These are phyloP conservation scores for Oxytropis ochrocephala DNA, from an alignment of 306 rosid species.

Conservation along the genomic window DNA sequence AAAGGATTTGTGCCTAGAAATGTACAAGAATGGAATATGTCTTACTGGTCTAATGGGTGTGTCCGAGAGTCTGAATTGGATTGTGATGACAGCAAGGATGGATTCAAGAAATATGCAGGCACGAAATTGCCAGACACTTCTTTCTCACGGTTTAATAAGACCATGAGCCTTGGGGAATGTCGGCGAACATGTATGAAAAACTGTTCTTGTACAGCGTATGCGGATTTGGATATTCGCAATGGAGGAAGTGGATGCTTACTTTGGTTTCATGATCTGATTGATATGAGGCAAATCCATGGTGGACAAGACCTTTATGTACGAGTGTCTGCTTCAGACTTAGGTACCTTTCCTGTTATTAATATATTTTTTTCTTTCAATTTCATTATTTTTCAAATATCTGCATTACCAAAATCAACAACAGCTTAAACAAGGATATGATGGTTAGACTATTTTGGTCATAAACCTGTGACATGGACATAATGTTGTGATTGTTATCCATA, in stretches of 20 bases:
- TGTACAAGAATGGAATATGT: conserved; percentile 8
- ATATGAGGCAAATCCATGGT: neutral
- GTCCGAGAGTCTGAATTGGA: neutral
- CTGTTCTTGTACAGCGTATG: neutral
- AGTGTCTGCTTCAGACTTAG: neutral
- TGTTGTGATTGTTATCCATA: neutral
- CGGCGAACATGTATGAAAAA: neutral
- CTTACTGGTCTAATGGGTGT: conserved; percentile 23
- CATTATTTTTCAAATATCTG: neutral
- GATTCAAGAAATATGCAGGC: conserved; percentile 15
- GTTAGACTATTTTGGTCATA: neutral
- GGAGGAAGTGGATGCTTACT: conserved; percentile 36
- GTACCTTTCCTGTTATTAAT: neutral
- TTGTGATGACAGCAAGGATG: conserved; percentile 2
- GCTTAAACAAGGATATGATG: neutral
- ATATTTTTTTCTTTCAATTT: neutral
- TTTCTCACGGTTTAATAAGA: neutral
- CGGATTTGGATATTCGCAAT: neutral
- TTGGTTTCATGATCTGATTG: conserved; percentile 33
- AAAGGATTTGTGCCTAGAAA: conserved; percentile 9
- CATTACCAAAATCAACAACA: neutral
- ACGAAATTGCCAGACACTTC: conserved; percentile 24
- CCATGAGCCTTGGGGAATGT: neutral
- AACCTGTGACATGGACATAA: neutral
- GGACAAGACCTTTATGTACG: conserved; percentile 6